These are phyloP conservation scores for Calonectria pteridis DNA, from an alignment of 2,329 filamentous ascomycete species.

Conservation along the genomic window DNA sequence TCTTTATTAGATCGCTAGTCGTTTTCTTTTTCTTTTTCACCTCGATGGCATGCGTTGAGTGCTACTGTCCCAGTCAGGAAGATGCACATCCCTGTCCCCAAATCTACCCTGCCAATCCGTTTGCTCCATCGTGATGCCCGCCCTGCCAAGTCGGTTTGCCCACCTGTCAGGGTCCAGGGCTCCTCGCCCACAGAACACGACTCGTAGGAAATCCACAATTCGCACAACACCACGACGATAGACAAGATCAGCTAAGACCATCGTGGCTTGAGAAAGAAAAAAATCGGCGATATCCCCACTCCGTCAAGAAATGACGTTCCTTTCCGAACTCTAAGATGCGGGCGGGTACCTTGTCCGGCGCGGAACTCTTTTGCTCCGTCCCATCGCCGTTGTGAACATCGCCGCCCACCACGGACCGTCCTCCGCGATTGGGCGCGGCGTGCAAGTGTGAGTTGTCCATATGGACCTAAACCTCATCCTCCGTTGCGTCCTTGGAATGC, in stretches of 20 bases:
- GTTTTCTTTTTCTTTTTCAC: conserved; percentile 1
- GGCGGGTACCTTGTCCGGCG: not conserved
- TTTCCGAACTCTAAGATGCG: conserved; percentile 4
- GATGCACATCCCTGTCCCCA: not conserved
- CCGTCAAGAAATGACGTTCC: not conserved
- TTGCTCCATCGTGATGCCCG: not conserved
- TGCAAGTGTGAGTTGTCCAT: conserved; percentile 18
- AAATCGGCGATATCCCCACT: not conserved
- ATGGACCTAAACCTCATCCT: conserved; percentile 6
- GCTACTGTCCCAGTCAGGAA: not conserved
- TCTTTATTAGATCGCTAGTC: not conserved
- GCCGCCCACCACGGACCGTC: not conserved
- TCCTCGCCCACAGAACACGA: conserved; percentile 10
- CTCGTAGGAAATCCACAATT: not conserved
- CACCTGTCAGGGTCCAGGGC: conserved; percentile 26
- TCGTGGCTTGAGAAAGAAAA: not conserved
- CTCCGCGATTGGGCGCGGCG: conserved; percentile 21
- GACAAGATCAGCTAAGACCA: not conserved
- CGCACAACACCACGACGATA: conserved; percentile 1
- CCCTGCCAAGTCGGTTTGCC: conserved; percentile 18
- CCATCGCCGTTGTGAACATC: conserved; percentile 14
- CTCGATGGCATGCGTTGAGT: conserved; percentile 1
- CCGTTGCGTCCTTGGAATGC: conserved; percentile 13
- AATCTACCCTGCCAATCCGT: not conserved
- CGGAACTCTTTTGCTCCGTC: not conserved